Base-by-base conservation (phyloP, 78 protist species). In the Polysphondylium violaceum region DNA sequence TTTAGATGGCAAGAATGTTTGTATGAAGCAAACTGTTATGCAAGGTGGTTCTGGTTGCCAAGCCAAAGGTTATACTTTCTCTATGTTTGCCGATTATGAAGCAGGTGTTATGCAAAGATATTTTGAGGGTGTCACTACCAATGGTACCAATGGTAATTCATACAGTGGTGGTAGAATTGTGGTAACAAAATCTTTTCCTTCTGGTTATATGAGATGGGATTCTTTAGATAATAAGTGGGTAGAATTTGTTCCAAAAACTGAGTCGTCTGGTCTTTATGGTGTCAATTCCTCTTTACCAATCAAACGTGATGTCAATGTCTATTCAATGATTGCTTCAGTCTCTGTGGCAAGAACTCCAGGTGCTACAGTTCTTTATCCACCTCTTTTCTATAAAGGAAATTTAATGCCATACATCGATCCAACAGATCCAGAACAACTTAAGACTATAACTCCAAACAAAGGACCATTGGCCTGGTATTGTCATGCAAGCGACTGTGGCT, bases 11-110 rank as follows among this genome's bases (percentile, higher is more conserved):
- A 27, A 69, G 17, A 78, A 65, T 41, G 21, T 29, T n/a, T 83
- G 90, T 58, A 23, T 69, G 17, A 83, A 69, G 59, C 77, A 67
- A 58, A 29, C 55, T 21, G 60, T 59, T 27, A 83, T 83, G 90
- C 73, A 69, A 41, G 69, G 89, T 53, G 89, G 89, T 55, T 40
- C 71, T 7, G 69, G 76, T 53, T 53, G 67, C 2, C 12, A 36
- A 3, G 25, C 89, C 1, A 33, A 11, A 5, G 27, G 51, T 1
- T 55, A 67, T 7, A 47, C 21, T 1, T 79, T 5, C 9, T 11
- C 76, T 4, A 79, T 79, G 76, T 79, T 68, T 67, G 40, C 76
- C 11, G 89, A 79, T 53, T 79, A 33, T 27, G 76, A 68, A 41
- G 23, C 50, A 36, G 47, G 60, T 17, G 53, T 27, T 3, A 79